Base-by-base conservation (phyloP, 179 eudicot genomes). In the Actinidia arguta region DNA sequence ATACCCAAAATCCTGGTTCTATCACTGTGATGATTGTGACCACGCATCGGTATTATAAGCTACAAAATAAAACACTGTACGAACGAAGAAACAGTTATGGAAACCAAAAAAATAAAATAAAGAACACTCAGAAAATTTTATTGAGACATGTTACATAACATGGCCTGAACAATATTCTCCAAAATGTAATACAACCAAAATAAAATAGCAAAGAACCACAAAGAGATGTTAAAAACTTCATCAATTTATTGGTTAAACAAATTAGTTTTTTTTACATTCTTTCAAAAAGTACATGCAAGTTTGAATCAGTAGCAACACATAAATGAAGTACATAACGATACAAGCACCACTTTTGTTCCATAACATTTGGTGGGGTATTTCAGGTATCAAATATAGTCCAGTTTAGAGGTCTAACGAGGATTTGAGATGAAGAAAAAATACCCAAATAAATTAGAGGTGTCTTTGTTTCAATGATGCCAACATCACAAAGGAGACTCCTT, bases 401-500 rank as follows among this genome's bases (percentile, higher is more conserved):
- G 62, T 56, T 48, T 69, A 77, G 80, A 82, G 59, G 16, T 50
- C 64, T 48, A 63, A 47, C 22, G 73, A 67, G 14, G 54, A 78
- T 79, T 31, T 36, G 54, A 52, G 51, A 24, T 79, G 50, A 68
- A 27, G 14, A 42, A 76, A 69, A 52, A 64, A 27, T 31, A 78
- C 55, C 75, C 42, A 31, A 31, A 68, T 14, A 44, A 51, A 10
- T 69, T 13, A 46, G 31, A 44, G 36, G 20, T 0, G 66, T 62
- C 52, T 12, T 62, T 51, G 36, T 51, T 59, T 58, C 55, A 18
- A 69, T 64, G 51, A 62, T 54, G 56, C 59, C 31, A 78, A 39
- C 58, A 78, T 91, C 86, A 90, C 68, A 74, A 85, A 78, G 87
- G 78, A 74, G 89, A 76, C 63, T 91, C 93, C 84, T 93, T 95